A percentile compares a stretch with the other conserved stretches of the same genome.
Conservation (phyloP, 192 early-diverging fungal genomes). For the Linnemannia hyalina region DNA sequence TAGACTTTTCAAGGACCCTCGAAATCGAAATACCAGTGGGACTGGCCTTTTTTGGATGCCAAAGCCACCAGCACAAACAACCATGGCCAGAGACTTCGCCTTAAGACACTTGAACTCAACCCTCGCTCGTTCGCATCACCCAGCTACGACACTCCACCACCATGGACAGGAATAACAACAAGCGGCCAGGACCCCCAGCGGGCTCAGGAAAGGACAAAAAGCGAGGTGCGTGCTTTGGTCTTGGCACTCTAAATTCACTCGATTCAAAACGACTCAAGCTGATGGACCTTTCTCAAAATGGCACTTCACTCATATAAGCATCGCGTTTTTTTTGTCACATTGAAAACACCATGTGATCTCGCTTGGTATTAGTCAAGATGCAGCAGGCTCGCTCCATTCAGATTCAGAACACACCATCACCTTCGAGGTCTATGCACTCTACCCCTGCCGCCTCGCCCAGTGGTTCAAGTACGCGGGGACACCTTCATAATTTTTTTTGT, state of each 20-base stretch:
- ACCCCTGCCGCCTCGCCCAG: not conserved
- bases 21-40: not conserved
- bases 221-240: conserved; percentile 17
- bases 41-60: not conserved
- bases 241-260: not conserved
- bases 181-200: conserved; percentile 25
- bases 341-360: not conserved
- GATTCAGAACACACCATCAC: conserved; percentile 20
- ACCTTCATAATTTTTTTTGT: too few relatives aligned
- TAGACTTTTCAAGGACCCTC: not conserved
- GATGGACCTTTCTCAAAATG: not conserved
- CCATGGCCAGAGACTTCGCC: conserved; percentile 15
- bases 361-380: conserved; percentile 28
- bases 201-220: conserved; percentile 51
- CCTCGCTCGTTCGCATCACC: not conserved
- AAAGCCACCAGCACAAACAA: not conserved
- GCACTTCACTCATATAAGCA: not conserved
- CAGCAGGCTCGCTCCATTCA: conserved; percentile 45
- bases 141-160: not conserved
- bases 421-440: conserved; percentile 1
- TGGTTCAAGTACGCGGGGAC: not conserved
- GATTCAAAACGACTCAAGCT: not conserved
- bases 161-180: conserved; percentile 33
- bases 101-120: not conserved
- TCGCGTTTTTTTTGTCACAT: not conserved